Evolutionary conservation across 441 rosid genomes (phyloP).

Genomic region (California macrophylla): DNA sequence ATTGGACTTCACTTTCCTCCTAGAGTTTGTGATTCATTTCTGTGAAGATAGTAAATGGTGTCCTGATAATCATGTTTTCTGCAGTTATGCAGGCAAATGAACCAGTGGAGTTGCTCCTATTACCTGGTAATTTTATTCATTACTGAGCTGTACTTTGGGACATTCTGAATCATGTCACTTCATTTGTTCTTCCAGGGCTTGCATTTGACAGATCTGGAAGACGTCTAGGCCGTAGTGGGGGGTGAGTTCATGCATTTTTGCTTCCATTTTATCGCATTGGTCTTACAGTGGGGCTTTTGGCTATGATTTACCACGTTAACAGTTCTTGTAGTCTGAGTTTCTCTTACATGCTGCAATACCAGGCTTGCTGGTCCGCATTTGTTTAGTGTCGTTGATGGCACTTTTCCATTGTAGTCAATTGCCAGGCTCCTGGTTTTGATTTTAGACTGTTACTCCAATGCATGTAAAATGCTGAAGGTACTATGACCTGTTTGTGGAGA

Average conservation of each 20-base stretch:
- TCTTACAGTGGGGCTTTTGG: not conserved
- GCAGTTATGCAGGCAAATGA: conserved; percentile 40
- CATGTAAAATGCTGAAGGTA: conserved; percentile 21
- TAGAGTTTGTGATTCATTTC: conserved; percentile 10
- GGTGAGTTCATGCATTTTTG: conserved; percentile 18
- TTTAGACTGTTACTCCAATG: not conserved
- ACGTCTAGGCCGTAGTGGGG: conserved; percentile 38
- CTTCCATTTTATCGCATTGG: not conserved
- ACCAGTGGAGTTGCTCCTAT: conserved; percentile 31
- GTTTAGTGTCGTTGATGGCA: not conserved
- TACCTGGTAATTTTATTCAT: conserved; percentile 33
- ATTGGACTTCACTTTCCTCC: not conserved
- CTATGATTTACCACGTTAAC: not conserved
- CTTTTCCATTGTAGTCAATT: not conserved
- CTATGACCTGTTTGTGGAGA: conserved; percentile 29
- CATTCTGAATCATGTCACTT: not conserved
- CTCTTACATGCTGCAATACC: not conserved
- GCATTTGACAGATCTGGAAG: conserved; percentile 37
- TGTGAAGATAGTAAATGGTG: not conserved
- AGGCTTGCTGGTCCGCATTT: not conserved
- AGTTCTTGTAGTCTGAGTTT: not conserved
- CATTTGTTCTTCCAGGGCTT: conserved; percentile 24
- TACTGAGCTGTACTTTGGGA: not conserved
- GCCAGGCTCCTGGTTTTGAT: not conserved
- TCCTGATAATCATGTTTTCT: conserved; percentile 11